Evolutionary conservation across 306 rosid species (phyloP).

Genomic region (Acmispon strigosus): DNA sequence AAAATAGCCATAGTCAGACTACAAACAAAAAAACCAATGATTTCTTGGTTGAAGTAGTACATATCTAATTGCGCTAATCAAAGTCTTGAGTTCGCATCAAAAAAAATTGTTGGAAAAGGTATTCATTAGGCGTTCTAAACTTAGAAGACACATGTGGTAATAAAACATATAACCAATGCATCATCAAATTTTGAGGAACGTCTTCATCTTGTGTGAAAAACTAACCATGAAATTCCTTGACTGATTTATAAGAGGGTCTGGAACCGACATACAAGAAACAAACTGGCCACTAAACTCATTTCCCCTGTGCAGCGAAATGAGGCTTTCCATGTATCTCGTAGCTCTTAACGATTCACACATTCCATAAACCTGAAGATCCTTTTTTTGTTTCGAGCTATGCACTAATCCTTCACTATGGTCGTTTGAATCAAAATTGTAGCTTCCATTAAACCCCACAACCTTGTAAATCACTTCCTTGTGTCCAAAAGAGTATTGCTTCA

Average conservation of each 20-base stretch:
- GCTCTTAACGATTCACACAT: slow-evolving; percentile 1
- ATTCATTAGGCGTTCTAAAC: too few species aligned
- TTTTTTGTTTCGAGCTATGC: neutral
- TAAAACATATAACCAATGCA: too few species aligned
- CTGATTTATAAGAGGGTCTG: too few species aligned
- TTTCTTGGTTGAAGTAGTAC: too few species aligned
- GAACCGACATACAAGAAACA: neutral
- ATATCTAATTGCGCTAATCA: too few species aligned
- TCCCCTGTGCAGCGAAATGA: slow-evolving; percentile 4
- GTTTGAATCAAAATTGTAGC: neutral
- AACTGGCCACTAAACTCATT: neutral
- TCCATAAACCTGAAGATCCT: neutral
- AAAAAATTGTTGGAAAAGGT: too few species aligned
- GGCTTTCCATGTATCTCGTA: slow-evolving; percentile 17
- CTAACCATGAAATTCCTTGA: too few species aligned
- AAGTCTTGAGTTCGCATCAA: too few species aligned
- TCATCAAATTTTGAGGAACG: neutral
- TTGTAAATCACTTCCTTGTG: neutral
- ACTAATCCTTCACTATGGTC: neutral
- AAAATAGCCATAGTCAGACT: too few species aligned
- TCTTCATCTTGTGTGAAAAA: too few species aligned
- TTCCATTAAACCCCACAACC: slow-evolving; percentile 14
- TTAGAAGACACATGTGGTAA: too few species aligned
- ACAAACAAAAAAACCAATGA: too few species aligned
- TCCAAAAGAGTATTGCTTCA: slow-evolving; percentile 11